Evolutionary conservation across 2,329 filamentous ascomycete genomes (phyloP), one percentile per base, ranked within the genome.

Genomic region (Colletotrichum orbiculare): DNA sequence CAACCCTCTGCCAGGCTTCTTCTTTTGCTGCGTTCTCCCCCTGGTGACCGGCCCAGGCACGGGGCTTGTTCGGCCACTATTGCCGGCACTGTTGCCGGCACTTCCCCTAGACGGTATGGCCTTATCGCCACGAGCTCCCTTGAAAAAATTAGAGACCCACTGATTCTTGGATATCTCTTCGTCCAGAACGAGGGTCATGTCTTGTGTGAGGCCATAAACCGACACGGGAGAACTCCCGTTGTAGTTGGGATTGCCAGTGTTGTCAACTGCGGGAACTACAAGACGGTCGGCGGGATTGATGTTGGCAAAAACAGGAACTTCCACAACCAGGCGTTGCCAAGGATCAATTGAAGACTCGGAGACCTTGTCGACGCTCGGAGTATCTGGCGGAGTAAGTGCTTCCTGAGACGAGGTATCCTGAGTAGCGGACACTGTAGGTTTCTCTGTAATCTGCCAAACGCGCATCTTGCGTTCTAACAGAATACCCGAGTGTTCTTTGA

Each of bases 121-220:
- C 64, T 79, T 81, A 48, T 76, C 76, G 38, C 77, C 77, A 8
- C 52, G 54, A 41, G 43, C 35, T 12, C 70, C 71, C 43, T 60
- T 60, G 53, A 67, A 64, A 70, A 81, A 83, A 10, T 78, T 87
- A 34, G 85, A 86, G 8, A 91, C 85, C 72, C 82, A 89, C 12
- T 78, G 78, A 53, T 88, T 86, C 15, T 83, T 83, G 11, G 86
- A 84, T 50, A 90, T 82, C 67, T 89, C 84, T 75, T 97, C 93
- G 74, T 98, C 95, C 6, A 98, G 80, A n/a, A 97, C 88, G 54
- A 97, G 84, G 4, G 89, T 87, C 72, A 92, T 88, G 67, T 93
- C 89, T 38, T 88, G 87, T n/a, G 84, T 86, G 25, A 97, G 82
- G 2, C 89, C 89, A 54, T 89, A 85, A 58, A 88, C 80, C 46